These are phyloP conservation scores for Vitis hybrid DNA, from an alignment of 177 flowering plant species.

Conservation along the genomic window DNA sequence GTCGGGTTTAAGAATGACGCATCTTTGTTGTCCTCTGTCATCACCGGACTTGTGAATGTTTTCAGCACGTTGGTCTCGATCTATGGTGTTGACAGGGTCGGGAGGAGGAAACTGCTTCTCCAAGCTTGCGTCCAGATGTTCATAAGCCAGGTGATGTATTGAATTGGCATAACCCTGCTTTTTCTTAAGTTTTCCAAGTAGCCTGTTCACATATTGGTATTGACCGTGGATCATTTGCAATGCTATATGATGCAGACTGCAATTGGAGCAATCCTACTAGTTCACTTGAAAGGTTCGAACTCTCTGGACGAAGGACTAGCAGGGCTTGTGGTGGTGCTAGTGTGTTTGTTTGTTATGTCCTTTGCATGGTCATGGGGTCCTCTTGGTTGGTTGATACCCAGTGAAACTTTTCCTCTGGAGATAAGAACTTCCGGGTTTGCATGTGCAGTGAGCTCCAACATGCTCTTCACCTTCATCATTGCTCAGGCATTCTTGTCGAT, in stretches of 20 bases:
- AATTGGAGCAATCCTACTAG: constrained; percentile 31
- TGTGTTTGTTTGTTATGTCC: constrained; percentile 35
- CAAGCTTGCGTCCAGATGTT: constrained; percentile 62
- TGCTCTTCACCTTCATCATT: constrained; percentile 56
- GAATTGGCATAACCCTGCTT: too few relatives aligned
- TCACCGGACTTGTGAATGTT: constrained; percentile 58
- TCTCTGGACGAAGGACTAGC: constrained; percentile 20
- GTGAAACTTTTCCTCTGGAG: constrained; percentile 56
- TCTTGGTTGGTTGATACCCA: constrained; percentile 51
- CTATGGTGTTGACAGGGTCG: constrained; percentile 41
- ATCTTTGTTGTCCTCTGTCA: constrained; percentile 46
- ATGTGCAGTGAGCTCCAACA: constrained; percentile 28
- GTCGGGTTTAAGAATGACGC: not conserved
- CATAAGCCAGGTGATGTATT: constrained; percentile 40
- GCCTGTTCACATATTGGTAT: too few relatives aligned
- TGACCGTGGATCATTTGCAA: too few relatives aligned
- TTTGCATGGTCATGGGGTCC: constrained; percentile 67
- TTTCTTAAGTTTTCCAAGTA: too few relatives aligned
- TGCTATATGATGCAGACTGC: constrained; percentile 9
- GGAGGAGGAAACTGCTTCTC: constrained; percentile 45
- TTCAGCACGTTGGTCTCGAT: constrained; percentile 48
- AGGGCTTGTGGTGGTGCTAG: constrained; percentile 28
- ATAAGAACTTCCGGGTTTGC: constrained; percentile 29
- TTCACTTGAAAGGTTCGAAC: constrained; percentile 9
- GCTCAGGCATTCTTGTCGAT: constrained; percentile 68